Evolutionary conservation across 768 basidiomycete genomes (phyloP).

Genomic region (Xerocomellus chrysenteron): DNA sequence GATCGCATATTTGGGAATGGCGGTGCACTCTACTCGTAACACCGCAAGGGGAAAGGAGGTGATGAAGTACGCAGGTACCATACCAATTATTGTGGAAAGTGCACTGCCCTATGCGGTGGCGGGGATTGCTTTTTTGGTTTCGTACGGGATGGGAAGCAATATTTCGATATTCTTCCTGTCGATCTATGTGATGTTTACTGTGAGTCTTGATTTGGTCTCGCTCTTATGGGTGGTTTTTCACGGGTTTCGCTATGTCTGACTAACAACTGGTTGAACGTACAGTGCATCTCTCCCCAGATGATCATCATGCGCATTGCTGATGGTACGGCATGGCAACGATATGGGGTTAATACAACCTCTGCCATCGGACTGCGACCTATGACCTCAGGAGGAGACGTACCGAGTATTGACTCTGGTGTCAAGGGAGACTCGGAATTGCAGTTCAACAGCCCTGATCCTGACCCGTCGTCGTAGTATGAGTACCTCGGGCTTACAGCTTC

Average conservation of each 20-base stretch:
- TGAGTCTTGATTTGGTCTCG: neutral
- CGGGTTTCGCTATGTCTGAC: neutral
- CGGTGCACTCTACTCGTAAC: neutral
- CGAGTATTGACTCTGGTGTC: neutral
- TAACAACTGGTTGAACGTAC: neutral
- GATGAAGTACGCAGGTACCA: neutral
- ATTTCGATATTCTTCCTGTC: slow-evolving; percentile 5
- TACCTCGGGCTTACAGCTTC: too few relatives aligned
- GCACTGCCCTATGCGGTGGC: slow-evolving; percentile 11
- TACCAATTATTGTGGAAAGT: slow-evolving; percentile 10
- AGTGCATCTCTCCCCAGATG: slow-evolving; percentile 15
- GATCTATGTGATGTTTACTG: slow-evolving; percentile 11
- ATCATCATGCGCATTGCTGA: slow-evolving; percentile 7
- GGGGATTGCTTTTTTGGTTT: slow-evolving; percentile 9
- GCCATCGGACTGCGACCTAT: neutral
- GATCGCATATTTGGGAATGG: neutral
- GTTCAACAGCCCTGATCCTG: neutral
- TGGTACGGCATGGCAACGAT: slow-evolving; percentile 6
- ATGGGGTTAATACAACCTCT: neutral
- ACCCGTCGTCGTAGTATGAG: neutral
- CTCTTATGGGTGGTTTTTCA: neutral
- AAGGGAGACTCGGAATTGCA: neutral
- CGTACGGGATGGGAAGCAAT: slow-evolving; percentile 2
- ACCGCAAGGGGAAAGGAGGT: neutral
- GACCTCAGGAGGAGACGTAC: too few relatives aligned